Evolutionary conservation across 495 filamentous ascomycete species (phyloP).

Genomic region (Aspergillus carlsbadensis): DNA sequence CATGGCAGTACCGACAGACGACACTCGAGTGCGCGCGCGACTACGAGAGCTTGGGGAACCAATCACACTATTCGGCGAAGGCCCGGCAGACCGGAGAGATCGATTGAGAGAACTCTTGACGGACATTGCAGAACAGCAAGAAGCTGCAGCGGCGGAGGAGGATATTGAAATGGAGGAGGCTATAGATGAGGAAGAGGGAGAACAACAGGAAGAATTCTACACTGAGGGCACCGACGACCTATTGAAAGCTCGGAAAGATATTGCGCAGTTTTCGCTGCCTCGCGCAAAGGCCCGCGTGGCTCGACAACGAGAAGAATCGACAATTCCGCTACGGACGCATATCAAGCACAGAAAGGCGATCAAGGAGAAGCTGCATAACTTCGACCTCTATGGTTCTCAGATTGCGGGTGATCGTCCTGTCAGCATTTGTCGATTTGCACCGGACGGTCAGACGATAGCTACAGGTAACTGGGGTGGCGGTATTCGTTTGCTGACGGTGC

Average conservation of each 20-base stretch:
- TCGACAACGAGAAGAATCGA: conserved; percentile 74
- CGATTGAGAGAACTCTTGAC: conserved; percentile 80
- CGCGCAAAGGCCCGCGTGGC: conserved; percentile 73
- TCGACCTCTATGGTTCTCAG: conserved; percentile 90
- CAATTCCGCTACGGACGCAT: conserved; percentile 80
- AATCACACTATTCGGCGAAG: conserved; percentile 94
- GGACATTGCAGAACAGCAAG: conserved; percentile 64
- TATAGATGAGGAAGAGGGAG: conserved; percentile 58
- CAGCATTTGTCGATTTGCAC: conserved; percentile 86
- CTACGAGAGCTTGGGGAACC: conserved; percentile 86
- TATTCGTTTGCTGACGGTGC: conserved; percentile 80
- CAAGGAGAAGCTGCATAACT: conserved; percentile 77
- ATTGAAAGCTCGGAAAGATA: conserved; percentile 72
- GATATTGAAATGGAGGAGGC: conserved; percentile 63
- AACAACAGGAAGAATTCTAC: conserved; percentile 95
- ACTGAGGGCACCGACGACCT: conserved; percentile 75
- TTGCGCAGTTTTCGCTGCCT: conserved; percentile 84
- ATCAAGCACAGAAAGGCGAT: conserved; percentile 86
- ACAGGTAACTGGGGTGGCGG: conserved; percentile 90
- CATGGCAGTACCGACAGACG: conserved; percentile 94
- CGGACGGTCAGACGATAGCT: conserved; percentile 78
- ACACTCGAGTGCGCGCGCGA: conserved; percentile 76
- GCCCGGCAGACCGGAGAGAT: conserved; percentile 80
- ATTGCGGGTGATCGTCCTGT: conserved; percentile 88
- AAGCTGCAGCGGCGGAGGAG: conserved; percentile 56